Conservation (phyloP, 345 rosid genomes). For the Cardamine occulta region DNA sequence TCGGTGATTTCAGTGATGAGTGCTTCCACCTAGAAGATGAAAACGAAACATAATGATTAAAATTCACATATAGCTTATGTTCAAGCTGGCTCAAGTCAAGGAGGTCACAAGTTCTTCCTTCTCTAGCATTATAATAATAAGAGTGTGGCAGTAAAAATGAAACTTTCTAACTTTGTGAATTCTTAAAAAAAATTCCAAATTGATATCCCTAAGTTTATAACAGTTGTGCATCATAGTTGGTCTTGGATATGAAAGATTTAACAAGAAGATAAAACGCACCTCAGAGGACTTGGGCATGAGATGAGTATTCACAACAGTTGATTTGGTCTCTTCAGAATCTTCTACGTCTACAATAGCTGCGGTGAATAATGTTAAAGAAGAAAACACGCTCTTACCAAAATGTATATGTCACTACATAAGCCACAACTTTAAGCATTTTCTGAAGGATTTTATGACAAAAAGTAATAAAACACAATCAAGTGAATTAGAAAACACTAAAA, state of each 20-base stretch:
- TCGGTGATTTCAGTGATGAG: conserved; percentile 66
- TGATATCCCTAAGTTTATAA: neutral
- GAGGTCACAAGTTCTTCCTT: neutral
- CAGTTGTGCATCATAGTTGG: neutral
- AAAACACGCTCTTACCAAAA: neutral
- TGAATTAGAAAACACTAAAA: neutral
- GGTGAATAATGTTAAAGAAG: neutral
- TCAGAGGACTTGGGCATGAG: conserved; percentile 62
- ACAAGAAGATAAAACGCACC: conserved; percentile 43
- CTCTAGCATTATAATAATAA: neutral
- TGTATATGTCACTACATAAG: neutral
- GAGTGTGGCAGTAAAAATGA: neutral
- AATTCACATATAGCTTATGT: neutral
- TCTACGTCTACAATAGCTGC: conserved; percentile 42
- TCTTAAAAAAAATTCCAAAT: neutral
- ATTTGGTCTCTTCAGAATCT: conserved; percentile 46
- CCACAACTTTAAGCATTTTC: neutral
- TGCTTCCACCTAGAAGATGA: conserved; percentile 64
- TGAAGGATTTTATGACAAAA: neutral
- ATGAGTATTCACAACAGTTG: conserved; percentile 51
- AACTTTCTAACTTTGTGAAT: neutral
- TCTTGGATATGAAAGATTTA: neutral
- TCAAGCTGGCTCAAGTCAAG: neutral
- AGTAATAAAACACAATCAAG: neutral
- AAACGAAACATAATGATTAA: neutral